These are phyloP conservation scores for Pulicaria dysenterica DNA, from an alignment of 129 eudicot genomes.

Conservation along the genomic window DNA sequence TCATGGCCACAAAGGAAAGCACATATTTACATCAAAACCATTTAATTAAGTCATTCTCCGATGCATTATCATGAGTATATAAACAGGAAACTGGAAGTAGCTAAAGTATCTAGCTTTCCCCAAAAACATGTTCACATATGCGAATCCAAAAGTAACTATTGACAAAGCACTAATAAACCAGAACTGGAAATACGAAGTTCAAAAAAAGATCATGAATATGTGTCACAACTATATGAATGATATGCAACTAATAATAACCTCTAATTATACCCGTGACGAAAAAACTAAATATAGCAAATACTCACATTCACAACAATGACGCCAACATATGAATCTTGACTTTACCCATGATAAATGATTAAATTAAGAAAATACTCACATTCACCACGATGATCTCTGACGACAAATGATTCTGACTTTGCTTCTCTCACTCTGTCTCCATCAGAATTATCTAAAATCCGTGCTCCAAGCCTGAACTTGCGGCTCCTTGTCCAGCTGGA, in stretches of 20 bases:
- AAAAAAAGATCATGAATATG: too few species aligned
- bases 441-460: conserved; percentile 54
- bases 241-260: conserved; percentile 4
- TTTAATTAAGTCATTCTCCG: background rate
- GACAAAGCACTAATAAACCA: background rate
- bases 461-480: conserved; percentile 88
- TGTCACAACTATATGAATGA: too few species aligned
- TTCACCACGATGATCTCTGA: conserved; percentile 98
- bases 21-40: background rate
- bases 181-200: too few species aligned
- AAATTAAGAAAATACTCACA: conserved; percentile 53
- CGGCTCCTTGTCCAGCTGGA: conserved; percentile 99
- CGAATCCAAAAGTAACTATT: background rate
- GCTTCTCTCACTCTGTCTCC: conserved; percentile 85
- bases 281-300: too few species aligned
- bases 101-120: background rate
- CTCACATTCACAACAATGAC: too few species aligned
- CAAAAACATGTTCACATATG: background rate
- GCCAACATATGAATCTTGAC: too few species aligned
- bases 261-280: background rate
- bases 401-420: conserved; percentile 77
- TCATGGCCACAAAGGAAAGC: conserved; percentile 2
- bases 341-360: background rate
- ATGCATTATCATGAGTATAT: background rate
- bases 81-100: background rate